Base-by-base conservation (phyloP, 2,329 filamentous ascomycete genomes). In the Xylariaceae sp. region DNA sequence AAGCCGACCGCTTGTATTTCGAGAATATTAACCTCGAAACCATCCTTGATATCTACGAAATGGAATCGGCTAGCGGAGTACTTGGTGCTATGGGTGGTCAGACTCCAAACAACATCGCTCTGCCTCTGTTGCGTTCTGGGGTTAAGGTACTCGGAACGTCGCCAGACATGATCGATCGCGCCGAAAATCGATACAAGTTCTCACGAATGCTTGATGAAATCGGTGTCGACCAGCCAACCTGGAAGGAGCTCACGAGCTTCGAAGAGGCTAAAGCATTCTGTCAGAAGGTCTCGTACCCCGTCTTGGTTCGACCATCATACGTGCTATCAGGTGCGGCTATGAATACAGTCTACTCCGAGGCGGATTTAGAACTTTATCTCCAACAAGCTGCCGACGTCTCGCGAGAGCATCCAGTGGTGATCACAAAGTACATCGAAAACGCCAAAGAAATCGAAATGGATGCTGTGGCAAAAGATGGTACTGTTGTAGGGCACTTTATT, bases 391-490 rank as follows among this genome's bases (percentile, higher is more conserved):
- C 83, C 6, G 92, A 95, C 61, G 94, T 99, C 44, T 97, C 94
- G 5, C 85, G 89, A 58, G 92, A 97, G 58, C 89, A 97, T 71
- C 94, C 94, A 0, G 94, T 99, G 10, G 94, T 99, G 57, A 97
- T 99, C 67, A 97, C 92, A 57, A 99, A 99, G 76, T 99, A 97
- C 75, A 97, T 99, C 62, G 94, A 99, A 77, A 94, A 95, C 63
- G 94, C 94, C 61, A 97, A 99, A 79, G 94, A 99, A 72, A 97
- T 99, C 60, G 94, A 99, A 74, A 97, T 99, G 94, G 94, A 99
- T 65, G 94, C 94, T 39, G 94, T 99, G 42, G 94, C 92, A 50
- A 87, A 86, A 65, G 87, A 95, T 63, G 94, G 94, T 67, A 86
- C 82, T 51, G 88, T 97, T 73, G 84, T 96, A 54, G 91, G 92